Evolutionary conservation across 2,329 filamentous ascomycete genomes (phyloP), one percentile per base, ranked within the genome.

Genomic region (Xylariaceae sp.): DNA sequence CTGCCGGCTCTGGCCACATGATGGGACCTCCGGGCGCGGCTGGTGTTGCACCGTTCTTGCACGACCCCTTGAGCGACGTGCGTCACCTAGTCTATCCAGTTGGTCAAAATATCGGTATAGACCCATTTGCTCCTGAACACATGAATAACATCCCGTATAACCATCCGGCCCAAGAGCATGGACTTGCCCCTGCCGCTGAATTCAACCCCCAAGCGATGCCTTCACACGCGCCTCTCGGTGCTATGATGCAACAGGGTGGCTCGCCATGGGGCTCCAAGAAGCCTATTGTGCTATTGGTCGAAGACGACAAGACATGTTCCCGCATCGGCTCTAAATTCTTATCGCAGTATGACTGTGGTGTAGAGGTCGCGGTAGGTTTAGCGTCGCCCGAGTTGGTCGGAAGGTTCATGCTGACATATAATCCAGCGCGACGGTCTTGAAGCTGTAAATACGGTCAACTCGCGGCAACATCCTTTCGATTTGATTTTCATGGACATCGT

Each of bases 61-160:
- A 75, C 46, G 76, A 80, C 46, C 69, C 74, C 30, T 67, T 80
- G 52, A 74, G 66, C 51, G 76, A 81, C 45, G 71, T 78, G 49
- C 68, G 76, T 34, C 76, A 79, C 49, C 78, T 94, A 40, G 89
- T 96, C 9, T 97, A 96, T 60, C 90, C 91, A 0, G 89, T 95
- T 13, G 90, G 90, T 15, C 82, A 89, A 50, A 93, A 85, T 1
- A 87, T 94, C 51, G 90, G 90, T 39, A 96, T 96, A 51, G 90
- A 96, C 59, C 90, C 91, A 1, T 93, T 95, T 75, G 90, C 91
- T 60, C 85, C 87, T 53, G 90, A 96, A 55, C 89, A 96, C 59
- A 89, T 96, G 59, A 82, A 91, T 67, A 95, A 95, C 61, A 94
- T 96, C 42, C 89, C 90, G 0, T 97, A 95, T 60, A 74, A 84